Conservation (phyloP, 2,329 filamentous ascomycete genomes). For the Colletotrichum kahawae region DNA sequence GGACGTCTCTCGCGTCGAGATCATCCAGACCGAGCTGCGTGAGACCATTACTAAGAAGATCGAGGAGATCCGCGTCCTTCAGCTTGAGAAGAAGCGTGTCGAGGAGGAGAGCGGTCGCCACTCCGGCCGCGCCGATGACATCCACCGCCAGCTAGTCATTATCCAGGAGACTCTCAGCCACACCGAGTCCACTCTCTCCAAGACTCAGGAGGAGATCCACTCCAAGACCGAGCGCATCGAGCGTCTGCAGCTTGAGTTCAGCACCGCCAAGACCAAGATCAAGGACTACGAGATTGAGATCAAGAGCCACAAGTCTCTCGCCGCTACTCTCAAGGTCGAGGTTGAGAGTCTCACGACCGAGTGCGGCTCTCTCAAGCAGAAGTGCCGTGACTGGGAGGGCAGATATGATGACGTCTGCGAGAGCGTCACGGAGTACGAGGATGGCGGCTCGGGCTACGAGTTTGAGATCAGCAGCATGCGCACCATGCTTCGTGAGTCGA, state of each 20-base stretch:
- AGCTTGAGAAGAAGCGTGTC: conserved; percentile 13
- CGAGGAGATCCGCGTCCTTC: neutral
- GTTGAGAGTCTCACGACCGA: neutral
- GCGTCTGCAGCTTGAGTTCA: neutral
- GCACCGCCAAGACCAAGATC: neutral
- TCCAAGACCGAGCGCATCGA: conserved; percentile 7
- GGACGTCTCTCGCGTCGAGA: conserved; percentile 5
- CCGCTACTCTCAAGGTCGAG: neutral
- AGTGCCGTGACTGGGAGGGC: conserved; percentile 14
- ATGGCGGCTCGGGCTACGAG: conserved; percentile 8
- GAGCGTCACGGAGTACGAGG: conserved; percentile 16
- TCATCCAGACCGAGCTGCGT: neutral
- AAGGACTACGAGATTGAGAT: neutral
- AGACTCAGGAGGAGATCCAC: conserved; percentile 1
- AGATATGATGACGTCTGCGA: conserved; percentile 12
- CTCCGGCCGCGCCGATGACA: neutral
- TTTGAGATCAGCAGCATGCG: conserved; percentile 11
- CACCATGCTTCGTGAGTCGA: conserved; percentile 3
- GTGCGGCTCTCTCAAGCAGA: neutral
- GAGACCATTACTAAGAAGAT: conserved; percentile 2
- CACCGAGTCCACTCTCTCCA: neutral
- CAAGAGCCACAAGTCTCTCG: neutral
- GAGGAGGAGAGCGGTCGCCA: conserved; percentile 1
- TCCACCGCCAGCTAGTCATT: conserved; percentile 2
- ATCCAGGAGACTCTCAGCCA: conserved; percentile 2